phyloP scores from a whole-genome alignment of 192 early-diverging fungal genomes.

The Umbelopsis ramanniana region DNA sequence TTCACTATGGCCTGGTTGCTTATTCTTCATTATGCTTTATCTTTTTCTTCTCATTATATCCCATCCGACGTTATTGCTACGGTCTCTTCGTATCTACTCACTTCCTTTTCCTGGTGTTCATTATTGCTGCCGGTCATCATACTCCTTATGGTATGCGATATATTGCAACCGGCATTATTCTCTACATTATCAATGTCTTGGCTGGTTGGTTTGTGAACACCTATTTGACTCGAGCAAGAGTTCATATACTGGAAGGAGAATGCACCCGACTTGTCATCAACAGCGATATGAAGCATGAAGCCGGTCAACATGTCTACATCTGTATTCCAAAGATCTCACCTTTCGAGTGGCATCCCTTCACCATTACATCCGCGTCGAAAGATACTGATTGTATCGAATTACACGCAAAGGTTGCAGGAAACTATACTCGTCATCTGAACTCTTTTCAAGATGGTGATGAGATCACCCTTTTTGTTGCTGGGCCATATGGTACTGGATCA shows the following conservation, averaged over 20 bases:
- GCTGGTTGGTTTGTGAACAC: slow-evolving; percentile 51
- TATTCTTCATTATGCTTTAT: slow-evolving; percentile 52
- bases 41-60: slow-evolving; percentile 51
- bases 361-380: slow-evolving; percentile 41
- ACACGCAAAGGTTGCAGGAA: slow-evolving; percentile 47
- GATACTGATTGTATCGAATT: slow-evolving; percentile 29
- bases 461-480: slow-evolving; percentile 42
- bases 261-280: slow-evolving; percentile 41
- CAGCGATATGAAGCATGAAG: slow-evolving; percentile 33
- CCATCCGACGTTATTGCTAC: slow-evolving; percentile 50
- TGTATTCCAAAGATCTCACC: slow-evolving; percentile 53
- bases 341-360: slow-evolving; percentile 62
- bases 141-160: slow-evolving; percentile 62
- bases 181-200: slow-evolving; percentile 48
- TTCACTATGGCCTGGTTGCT: slow-evolving; percentile 51
- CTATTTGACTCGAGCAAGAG: slow-evolving; percentile 40
- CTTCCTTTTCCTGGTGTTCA: slow-evolving; percentile 44
- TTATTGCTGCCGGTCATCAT: slow-evolving; percentile 53
- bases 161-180: slow-evolving; percentile 46
- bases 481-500: slow-evolving; percentile 46
- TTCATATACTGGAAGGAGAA: slow-evolving; percentile 38
- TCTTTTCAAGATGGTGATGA: slow-evolving; percentile 41
- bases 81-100: slow-evolving; percentile 54
- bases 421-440: slow-evolving; percentile 45
- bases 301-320: slow-evolving; percentile 52